Evolutionary conservation across 148 eudicot genomes (phyloP).

Genomic region (Spergularia bocconei): DNA sequence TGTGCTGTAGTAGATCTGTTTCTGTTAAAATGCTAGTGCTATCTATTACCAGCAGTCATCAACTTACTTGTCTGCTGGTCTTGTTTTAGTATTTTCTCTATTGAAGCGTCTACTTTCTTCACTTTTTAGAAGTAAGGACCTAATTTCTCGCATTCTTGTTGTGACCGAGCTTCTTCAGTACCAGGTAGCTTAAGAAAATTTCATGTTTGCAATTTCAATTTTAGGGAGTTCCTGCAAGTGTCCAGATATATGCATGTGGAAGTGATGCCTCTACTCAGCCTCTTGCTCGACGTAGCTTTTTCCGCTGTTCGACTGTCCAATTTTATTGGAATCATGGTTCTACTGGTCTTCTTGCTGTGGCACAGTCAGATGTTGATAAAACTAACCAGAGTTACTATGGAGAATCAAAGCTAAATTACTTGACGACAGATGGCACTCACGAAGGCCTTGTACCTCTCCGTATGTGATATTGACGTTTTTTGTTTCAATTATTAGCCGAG

Average conservation of each 20-base stretch:
- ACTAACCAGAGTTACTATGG: conserved; percentile 99
- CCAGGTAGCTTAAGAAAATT: neutral
- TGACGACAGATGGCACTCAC: conserved; percentile 84
- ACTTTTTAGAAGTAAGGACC: neutral
- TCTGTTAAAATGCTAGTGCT: neutral
- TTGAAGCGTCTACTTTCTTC: too few species aligned
- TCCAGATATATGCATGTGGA: conserved; percentile 81
- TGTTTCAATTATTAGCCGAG: conserved; percentile 1
- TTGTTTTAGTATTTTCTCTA: neutral
- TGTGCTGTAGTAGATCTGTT: neutral
- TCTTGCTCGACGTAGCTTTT: conserved; percentile 90
- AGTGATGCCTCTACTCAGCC: conserved; percentile 60
- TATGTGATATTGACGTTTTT: conserved; percentile 31
- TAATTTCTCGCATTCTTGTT: neutral
- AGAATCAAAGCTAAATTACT: conserved; percentile 83
- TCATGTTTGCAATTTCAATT: conserved; percentile 18
- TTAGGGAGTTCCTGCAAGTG: conserved; percentile 93
- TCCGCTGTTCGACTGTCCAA: conserved; percentile 85
- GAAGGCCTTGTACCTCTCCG: conserved; percentile 94
- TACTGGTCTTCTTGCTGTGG: conserved; percentile 81
- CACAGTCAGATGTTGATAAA: conserved; percentile 97
- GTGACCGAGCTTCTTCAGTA: neutral
- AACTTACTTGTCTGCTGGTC: neutral
- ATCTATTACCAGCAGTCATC: neutral
- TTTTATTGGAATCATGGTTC: conserved; percentile 84